phyloP scores from a whole-genome alignment of 2,329 filamentous ascomycete genomes.

The Aureobasidium sp. region DNA sequence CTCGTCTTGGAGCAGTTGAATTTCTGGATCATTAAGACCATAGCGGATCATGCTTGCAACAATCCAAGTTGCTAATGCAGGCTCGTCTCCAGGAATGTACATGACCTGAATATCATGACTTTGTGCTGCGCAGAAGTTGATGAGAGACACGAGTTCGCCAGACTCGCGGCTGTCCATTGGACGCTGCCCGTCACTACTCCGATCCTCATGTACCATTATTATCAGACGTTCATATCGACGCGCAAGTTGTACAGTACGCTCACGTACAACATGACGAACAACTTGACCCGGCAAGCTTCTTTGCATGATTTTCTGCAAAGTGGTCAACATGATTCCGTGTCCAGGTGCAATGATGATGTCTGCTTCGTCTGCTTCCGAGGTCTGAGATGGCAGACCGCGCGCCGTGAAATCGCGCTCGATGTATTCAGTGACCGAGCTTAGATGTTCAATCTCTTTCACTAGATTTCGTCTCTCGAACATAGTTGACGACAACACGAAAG shows the following conservation, averaged over 20 bases:
- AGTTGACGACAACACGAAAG: constrained; percentile 48
- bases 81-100: constrained; percentile 39
- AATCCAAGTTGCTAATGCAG: constrained; percentile 30
- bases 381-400: background rate
- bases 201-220: constrained; percentile 54
- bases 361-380: constrained; percentile 44
- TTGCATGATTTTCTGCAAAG: constrained; percentile 66
- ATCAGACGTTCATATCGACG: constrained; percentile 60
- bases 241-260: constrained; percentile 49
- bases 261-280: constrained; percentile 41
- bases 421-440: constrained; percentile 46
- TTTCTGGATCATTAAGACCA: constrained; percentile 29
- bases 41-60: constrained; percentile 28
- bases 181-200: background rate
- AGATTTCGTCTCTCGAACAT: constrained; percentile 41
- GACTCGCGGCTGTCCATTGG: constrained; percentile 28
- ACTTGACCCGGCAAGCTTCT: constrained; percentile 58
- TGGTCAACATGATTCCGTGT: constrained; percentile 64
- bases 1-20: constrained; percentile 41
- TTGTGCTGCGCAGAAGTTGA: constrained; percentile 39
- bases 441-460: constrained; percentile 43
- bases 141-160: constrained; percentile 28
- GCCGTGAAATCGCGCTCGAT: constrained; percentile 54
- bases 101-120: constrained; percentile 32
- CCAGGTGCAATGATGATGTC: constrained; percentile 66